Evolutionary conservation across 257 asterid species (phyloP).

Genomic region (Nicotiana undulata): DNA sequence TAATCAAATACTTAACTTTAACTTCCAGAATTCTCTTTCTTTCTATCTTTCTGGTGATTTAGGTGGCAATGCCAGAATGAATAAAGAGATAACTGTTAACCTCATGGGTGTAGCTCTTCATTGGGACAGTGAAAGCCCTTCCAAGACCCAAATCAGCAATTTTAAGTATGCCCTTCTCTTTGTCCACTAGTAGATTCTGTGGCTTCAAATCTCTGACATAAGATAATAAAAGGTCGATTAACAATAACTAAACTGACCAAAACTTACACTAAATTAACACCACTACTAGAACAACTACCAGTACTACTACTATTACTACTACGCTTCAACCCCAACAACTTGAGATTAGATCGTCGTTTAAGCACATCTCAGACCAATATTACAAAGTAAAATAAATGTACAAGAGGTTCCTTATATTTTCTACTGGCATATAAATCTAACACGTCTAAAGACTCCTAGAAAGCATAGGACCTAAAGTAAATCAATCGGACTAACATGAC

Average conservation of each 20-base stretch:
- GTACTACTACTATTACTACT: too few species aligned
- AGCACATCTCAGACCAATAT: background rate
- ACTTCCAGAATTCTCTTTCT: background rate
- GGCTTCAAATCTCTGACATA: conserved; percentile 68
- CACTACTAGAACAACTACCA: background rate
- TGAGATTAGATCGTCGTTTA: too few species aligned
- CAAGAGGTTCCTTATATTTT: too few species aligned
- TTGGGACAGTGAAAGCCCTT: conserved; percentile 88
- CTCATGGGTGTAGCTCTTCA: conserved; percentile 97
- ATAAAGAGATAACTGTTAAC: conserved; percentile 15
- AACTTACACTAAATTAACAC: background rate
- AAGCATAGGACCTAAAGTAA: too few species aligned
- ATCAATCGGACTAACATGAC: too few species aligned
- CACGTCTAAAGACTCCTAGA: too few species aligned
- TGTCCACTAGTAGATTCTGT: conserved; percentile 80
- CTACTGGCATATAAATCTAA: too few species aligned
- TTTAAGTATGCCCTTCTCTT: conserved; percentile 83
- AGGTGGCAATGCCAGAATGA: background rate
- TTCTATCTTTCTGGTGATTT: background rate
- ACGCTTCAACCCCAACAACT: background rate
- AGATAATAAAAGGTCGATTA: background rate
- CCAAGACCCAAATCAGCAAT: conserved; percentile 98
- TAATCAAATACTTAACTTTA: background rate
- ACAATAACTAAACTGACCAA: background rate
- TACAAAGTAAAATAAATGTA: too few species aligned